Conservation (phyloP, 2,329 filamentous ascomycete genomes). For the Pseudocercospora fijiensis region DNA sequence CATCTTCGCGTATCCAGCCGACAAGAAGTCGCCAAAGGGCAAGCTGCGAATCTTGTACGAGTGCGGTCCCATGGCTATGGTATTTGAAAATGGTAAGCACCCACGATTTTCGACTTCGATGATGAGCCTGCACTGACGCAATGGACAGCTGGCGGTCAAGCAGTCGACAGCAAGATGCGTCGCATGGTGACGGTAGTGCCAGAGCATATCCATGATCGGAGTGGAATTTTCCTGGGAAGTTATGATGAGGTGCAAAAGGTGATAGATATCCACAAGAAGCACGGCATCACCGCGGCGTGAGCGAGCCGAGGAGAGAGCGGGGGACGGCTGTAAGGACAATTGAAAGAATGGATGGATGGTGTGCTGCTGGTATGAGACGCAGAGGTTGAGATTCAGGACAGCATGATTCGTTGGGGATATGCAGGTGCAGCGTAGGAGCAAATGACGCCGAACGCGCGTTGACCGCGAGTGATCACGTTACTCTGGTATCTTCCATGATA, state of each 20-base stretch:
- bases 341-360: neutral
- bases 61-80: slow-evolving; percentile 97
- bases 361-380: neutral
- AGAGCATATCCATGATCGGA: slow-evolving; percentile 90
- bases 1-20: slow-evolving; percentile 95
- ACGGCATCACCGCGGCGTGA: slow-evolving; percentile 35
- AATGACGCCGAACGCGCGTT: neutral
- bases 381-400: neutral
- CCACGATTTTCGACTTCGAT: neutral
- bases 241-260: slow-evolving; percentile 96
- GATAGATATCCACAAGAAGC: slow-evolving; percentile 72
- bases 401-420: neutral
- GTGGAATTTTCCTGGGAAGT: slow-evolving; percentile 94
- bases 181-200: slow-evolving; percentile 87
- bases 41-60: slow-evolving; percentile 97
- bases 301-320: neutral
- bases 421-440: neutral
- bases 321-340: neutral
- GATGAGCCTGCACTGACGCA: slow-evolving; percentile 24
- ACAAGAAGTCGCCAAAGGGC: slow-evolving; percentile 97
- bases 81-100: slow-evolving; percentile 89
- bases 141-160: slow-evolving; percentile 76
- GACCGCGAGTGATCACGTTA: neutral
- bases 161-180: slow-evolving; percentile 85
- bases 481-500: neutral